Conservation (phyloP, 2,329 filamentous ascomycete genomes). For the Shiraia sp. region DNA sequence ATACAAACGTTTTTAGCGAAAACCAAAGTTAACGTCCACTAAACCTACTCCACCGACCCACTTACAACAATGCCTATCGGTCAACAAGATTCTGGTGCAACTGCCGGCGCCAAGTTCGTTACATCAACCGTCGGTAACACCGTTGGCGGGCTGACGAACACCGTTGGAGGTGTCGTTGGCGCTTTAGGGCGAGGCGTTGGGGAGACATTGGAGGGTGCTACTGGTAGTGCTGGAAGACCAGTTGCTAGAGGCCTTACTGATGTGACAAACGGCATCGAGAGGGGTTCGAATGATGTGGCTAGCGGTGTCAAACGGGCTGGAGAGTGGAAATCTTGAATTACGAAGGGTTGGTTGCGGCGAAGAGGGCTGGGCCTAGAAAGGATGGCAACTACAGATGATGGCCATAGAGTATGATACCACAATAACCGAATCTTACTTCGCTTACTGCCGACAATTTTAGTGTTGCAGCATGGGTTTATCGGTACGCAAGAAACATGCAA, state of each 20-base stretch:
- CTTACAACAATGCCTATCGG: conserved; percentile 39
- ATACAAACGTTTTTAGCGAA: neutral
- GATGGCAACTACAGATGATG: too few species aligned
- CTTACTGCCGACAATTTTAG: too few species aligned
- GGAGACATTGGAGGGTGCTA: conserved; percentile 52
- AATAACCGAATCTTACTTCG: too few species aligned
- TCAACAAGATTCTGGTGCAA: conserved; percentile 50
- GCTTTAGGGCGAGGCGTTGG: conserved; percentile 50
- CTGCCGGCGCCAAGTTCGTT: conserved; percentile 58
- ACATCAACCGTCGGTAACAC: conserved; percentile 61
- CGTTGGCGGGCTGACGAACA: conserved; percentile 57
- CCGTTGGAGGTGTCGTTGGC: conserved; percentile 57
- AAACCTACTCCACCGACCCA: conserved; percentile 6
- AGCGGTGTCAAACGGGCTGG: conserved; percentile 53
- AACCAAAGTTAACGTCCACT: conserved; percentile 4
- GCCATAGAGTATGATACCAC: too few species aligned
- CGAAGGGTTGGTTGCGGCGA: neutral
- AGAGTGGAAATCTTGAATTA: conserved; percentile 47
- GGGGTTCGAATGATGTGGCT: conserved; percentile 47
- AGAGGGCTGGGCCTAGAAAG: neutral
- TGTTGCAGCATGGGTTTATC: too few species aligned
- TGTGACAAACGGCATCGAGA: conserved; percentile 51
- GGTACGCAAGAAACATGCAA: too few species aligned
- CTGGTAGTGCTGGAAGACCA: conserved; percentile 48
- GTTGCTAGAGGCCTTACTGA: conserved; percentile 49